These are phyloP conservation scores for Penicillium sp. DNA, from an alignment of 2,329 filamentous ascomycete genomes.

Conservation along the genomic window DNA sequence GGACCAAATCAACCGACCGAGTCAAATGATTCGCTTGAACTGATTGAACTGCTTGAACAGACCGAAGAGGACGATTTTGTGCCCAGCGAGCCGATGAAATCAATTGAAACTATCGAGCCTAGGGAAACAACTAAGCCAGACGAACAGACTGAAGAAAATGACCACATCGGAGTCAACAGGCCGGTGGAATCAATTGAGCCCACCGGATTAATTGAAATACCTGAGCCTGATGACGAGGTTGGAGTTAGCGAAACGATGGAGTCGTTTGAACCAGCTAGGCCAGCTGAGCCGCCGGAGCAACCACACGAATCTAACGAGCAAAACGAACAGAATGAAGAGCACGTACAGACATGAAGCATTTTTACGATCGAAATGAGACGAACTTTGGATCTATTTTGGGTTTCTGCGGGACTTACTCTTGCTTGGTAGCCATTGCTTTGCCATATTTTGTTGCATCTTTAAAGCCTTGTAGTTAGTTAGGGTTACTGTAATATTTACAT, in stretches of 20 bases:
- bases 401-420: slow-evolving; percentile 3
- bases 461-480: not conserved
- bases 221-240: not conserved
- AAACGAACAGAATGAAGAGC: slow-evolving; percentile 2
- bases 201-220: not conserved
- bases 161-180: not conserved
- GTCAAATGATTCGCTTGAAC: not conserved
- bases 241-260: not conserved
- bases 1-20: not conserved
- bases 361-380: slow-evolving; percentile 14
- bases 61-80: not conserved
- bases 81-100: not conserved
- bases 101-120: not conserved
- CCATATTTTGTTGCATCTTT: not conserved
- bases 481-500: not conserved
- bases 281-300: not conserved
- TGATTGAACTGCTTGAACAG: not conserved
- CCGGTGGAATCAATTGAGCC: not conserved
- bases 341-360: not conserved
- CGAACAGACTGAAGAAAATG: not conserved
- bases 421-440: slow-evolving; percentile 6
- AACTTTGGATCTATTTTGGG: slow-evolving; percentile 7
- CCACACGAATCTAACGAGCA: not conserved
- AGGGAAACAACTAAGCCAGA: not conserved
- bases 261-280: not conserved